Conservation (phyloP, 495 filamentous ascomycete genomes). For the Trichoderma parareesei region DNA sequence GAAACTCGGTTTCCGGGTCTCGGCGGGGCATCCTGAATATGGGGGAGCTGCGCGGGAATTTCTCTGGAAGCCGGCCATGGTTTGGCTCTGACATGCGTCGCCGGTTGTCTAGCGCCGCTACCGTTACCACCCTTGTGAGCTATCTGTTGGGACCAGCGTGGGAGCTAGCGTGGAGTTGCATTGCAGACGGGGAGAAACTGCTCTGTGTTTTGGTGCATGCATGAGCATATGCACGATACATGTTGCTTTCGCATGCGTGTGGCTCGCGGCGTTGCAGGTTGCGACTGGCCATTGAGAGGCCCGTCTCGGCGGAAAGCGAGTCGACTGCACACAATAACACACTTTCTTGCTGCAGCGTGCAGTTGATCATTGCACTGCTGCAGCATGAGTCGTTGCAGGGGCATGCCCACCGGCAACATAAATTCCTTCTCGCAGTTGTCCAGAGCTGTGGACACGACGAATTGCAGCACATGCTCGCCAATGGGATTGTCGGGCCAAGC, state of each 20-base stretch:
- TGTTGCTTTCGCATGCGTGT: too few relatives aligned
- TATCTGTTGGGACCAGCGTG: background rate
- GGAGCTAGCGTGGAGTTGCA: background rate
- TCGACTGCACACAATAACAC: background rate
- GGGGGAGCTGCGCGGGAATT: background rate
- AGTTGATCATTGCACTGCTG: background rate
- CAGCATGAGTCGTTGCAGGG: background rate
- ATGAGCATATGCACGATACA: too few relatives aligned
- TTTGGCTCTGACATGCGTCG: slow-evolving; percentile 3
- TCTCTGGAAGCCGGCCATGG: background rate
- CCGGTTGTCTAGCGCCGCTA: slow-evolving; percentile 2
- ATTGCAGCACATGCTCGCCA: background rate
- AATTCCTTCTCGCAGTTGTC: background rate
- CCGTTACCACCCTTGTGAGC: background rate
- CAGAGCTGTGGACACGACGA: background rate
- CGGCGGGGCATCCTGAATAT: background rate
- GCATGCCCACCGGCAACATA: background rate
- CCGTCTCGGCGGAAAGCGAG: too few relatives aligned
- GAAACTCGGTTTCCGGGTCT: slow-evolving; percentile 2
- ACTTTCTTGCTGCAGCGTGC: background rate
- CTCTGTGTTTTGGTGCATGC: too few relatives aligned
- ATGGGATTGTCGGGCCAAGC: background rate
- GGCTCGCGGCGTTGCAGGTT: too few relatives aligned
- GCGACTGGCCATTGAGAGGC: too few relatives aligned
- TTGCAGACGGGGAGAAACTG: background rate